Conservation (phyloP, 2,329 filamentous ascomycete genomes). For the Claviceps pazoutovae region DNA sequence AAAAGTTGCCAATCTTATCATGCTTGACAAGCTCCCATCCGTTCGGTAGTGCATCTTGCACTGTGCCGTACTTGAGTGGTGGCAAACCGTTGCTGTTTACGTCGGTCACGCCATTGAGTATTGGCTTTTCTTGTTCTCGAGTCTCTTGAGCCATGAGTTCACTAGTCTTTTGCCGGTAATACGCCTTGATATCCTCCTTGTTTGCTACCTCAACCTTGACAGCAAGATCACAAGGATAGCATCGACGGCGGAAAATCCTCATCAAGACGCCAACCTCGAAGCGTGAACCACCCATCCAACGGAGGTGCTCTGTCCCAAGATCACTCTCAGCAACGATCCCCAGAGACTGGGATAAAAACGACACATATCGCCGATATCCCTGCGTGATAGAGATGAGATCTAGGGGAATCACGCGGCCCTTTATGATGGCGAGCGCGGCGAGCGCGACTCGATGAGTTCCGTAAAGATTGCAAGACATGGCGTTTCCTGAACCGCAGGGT, state of each 20-base stretch:
- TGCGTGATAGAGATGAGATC: conserved; percentile 85
- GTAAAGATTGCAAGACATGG: conserved; percentile 78
- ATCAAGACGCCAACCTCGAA: conserved; percentile 79
- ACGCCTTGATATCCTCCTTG: conserved; percentile 59
- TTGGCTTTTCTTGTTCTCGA: not conserved
- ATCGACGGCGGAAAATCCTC: conserved; percentile 58
- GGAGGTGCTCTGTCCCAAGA: conserved; percentile 74
- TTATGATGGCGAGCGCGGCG: conserved; percentile 73
- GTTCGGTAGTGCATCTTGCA: conserved; percentile 60
- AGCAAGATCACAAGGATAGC: conserved; percentile 82
- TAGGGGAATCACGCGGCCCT: conserved; percentile 69
- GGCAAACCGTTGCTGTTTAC: conserved; percentile 46
- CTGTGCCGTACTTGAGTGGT: conserved; percentile 61
- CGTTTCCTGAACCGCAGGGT: conserved; percentile 89
- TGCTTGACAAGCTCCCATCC: conserved; percentile 64
- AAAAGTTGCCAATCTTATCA: conserved; percentile 80
- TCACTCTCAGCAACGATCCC: conserved; percentile 86
- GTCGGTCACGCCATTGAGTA: not conserved
- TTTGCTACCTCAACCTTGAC: conserved; percentile 68
- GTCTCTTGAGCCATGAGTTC: conserved; percentile 11
- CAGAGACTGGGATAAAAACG: conserved; percentile 80
- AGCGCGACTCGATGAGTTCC: conserved; percentile 63
- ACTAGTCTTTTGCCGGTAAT: conserved; percentile 45
- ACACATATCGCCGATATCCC: conserved; percentile 57
- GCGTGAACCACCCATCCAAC: conserved; percentile 80